These are phyloP conservation scores for Fraxinus greggii DNA, from an alignment of 305 asterid species.

Conservation along the genomic window DNA sequence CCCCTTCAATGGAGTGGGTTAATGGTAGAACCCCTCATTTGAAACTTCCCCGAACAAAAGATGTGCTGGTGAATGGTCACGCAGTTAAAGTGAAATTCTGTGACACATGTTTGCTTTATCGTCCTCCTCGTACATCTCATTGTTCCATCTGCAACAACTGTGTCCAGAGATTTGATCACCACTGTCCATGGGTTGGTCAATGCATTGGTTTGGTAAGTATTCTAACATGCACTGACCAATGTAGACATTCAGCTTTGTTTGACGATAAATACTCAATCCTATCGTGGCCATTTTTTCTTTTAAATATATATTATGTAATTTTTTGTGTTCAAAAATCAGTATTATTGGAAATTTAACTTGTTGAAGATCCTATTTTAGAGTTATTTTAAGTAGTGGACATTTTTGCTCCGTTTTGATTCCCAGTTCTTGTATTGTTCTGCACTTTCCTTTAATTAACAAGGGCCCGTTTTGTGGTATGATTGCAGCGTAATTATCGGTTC, in stretches of 20 bases:
- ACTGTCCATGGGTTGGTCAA: slow-evolving; percentile 82
- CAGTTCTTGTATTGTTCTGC: background rate
- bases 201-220: slow-evolving; percentile 73
- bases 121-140: slow-evolving; percentile 87
- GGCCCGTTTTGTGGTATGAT: background rate
- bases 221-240: background rate
- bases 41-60: slow-evolving; percentile 61
- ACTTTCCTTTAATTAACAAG: slow-evolving; percentile 15
- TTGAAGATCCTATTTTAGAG: background rate
- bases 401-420: background rate
- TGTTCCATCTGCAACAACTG: slow-evolving; percentile 72
- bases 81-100: slow-evolving; percentile 65
- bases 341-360: background rate
- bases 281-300: background rate
- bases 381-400: background rate
- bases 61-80: slow-evolving; percentile 59
- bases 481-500: slow-evolving; percentile 78
- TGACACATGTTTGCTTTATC: slow-evolving; percentile 65
- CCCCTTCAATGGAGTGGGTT: slow-evolving; percentile 71
- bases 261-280: background rate
- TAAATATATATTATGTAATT: background rate
- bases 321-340: background rate
- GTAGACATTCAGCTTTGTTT: background rate
- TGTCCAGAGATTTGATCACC: slow-evolving; percentile 72
- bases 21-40: slow-evolving; percentile 56